Evolutionary conservation across 2,329 filamentous ascomycete genomes (phyloP), one percentile per base, ranked within the genome.

Genomic region (Claviceps cyperi): DNA sequence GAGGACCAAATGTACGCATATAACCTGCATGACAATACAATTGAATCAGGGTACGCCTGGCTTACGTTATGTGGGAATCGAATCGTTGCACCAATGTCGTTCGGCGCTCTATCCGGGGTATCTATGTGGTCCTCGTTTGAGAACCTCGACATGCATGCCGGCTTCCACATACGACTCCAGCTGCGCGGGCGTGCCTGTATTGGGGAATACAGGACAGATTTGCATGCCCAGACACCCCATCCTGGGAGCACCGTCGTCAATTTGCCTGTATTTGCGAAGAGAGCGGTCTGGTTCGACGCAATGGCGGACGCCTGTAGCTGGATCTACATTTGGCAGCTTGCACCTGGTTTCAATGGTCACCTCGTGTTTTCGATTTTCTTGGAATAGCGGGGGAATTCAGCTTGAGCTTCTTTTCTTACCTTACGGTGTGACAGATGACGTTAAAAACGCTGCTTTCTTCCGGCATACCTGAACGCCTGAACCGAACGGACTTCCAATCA

Each of bases 271-370:
- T 53, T 72, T 72, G 36, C 78, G 68, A 52, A 85, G 66, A 0
- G 80, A 77, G 49, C 66, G 69, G 58, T 80, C 76, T 0, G 81
- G 78, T 63, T 83, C 74, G 32, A 64, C 61, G 21, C 62, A 59
- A 59, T 83, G 77, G 21, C 72, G 71, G 39, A 72, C 59, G n/a
- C 76, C 84, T 5, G 70, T 80, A 17, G 69, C 68, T 0, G 75
- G 82, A 60, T 86, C 73, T 1, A 86, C 80, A 56, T 87, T 87
- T 19, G 83, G 83, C 56, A 88, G 63, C 57, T 80, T 84, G 66
- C 84, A 87, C 50, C 73, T 75, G 47, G 13, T 37, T n/a, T 17
- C 14, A 38, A n/a, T 38, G 45, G 35, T 40, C 19, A 40, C 14
- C 15, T 35, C 9, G 19, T 28, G 15, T 21, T 17, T 22, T 41